Percentiles rank a stretch among this genome's conserved stretches.
phyloP scores from a whole-genome alignment of 2,329 filamentous ascomycete species.

The Alternaria sp. region DNA sequence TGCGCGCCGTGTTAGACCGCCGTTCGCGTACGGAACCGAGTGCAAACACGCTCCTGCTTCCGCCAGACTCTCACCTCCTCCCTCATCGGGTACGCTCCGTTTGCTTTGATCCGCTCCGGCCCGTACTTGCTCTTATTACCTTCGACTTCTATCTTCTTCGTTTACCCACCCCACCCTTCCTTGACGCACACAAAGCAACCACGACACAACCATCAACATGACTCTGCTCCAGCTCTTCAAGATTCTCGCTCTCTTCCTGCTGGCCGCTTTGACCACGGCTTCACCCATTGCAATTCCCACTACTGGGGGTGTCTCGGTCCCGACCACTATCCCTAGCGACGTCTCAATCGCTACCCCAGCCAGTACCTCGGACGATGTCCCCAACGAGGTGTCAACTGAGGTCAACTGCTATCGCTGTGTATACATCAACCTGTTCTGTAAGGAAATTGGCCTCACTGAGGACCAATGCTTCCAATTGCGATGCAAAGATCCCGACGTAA shows the following conservation, averaged over 20 bases:
- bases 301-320: background rate
- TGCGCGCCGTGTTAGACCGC: background rate
- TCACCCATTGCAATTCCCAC: slow-evolving; percentile 1
- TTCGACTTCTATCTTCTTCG: background rate
- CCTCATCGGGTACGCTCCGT: background rate
- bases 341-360: background rate
- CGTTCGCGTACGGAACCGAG: background rate
- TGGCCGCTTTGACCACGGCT: background rate
- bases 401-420: background rate
- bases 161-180: background rate
- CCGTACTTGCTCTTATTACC: background rate
- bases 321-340: background rate
- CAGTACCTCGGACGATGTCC: background rate
- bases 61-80: background rate
- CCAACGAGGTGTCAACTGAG: background rate
- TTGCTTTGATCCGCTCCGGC: background rate
- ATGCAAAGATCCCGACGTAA: slow-evolving; percentile 2
- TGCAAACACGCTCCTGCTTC: background rate
- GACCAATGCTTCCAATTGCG: background rate
- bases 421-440: slow-evolving; percentile 1
- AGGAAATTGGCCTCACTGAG: background rate
- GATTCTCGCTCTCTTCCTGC: background rate
- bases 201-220: background rate
- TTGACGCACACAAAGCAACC: background rate
- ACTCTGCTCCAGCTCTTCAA: background rate